Conservation (phyloP, 192 early-diverging fungal species). For the Coemansia interrupta region DNA sequence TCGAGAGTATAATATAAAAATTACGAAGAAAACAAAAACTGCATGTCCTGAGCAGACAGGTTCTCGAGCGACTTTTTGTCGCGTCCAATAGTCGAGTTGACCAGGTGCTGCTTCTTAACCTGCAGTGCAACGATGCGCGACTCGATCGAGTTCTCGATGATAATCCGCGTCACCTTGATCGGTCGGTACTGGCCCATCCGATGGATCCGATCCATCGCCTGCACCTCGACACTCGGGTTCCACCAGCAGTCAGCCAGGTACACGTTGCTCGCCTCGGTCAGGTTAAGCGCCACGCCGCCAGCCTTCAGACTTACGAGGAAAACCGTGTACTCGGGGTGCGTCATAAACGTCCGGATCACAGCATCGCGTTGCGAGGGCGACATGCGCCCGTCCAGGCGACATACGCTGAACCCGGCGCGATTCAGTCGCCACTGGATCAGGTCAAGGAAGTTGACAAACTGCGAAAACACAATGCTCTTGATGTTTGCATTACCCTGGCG, state of each 20-base stretch:
- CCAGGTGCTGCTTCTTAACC: slow-evolving; percentile 89
- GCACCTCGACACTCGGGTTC: slow-evolving; percentile 64
- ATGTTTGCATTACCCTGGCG: slow-evolving; percentile 68
- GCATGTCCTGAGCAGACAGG: slow-evolving; percentile 72
- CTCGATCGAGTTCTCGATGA: slow-evolving; percentile 93
- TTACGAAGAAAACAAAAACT: slow-evolving; percentile 80
- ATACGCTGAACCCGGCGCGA: slow-evolving; percentile 77
- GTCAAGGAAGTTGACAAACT: slow-evolving; percentile 88
- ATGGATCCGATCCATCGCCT: slow-evolving; percentile 95
- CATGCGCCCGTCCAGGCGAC: slow-evolving; percentile 83
- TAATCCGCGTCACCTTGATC: slow-evolving; percentile 81
- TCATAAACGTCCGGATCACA: slow-evolving; percentile 70
- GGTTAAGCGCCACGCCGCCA: slow-evolving; percentile 87
- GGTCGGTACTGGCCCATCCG: slow-evolving; percentile 88
- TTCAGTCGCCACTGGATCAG: slow-evolving; percentile 86
- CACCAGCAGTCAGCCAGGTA: slow-evolving; percentile 69
- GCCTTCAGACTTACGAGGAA: slow-evolving; percentile 90
- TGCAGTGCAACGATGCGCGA: slow-evolving; percentile 85
- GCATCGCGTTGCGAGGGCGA: slow-evolving; percentile 69
- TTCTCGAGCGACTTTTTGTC: slow-evolving; percentile 72
- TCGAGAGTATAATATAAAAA: not conserved
- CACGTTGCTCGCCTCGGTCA: slow-evolving; percentile 85
- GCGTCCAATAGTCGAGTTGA: slow-evolving; percentile 81
- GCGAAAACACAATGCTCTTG: slow-evolving; percentile 79
- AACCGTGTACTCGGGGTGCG: slow-evolving; percentile 75